Percentiles rank a stretch among this genome's conserved stretches.
phyloP scores from a whole-genome alignment of 73 alveolate genomes.

The Symbiodinium pilosum region DNA sequence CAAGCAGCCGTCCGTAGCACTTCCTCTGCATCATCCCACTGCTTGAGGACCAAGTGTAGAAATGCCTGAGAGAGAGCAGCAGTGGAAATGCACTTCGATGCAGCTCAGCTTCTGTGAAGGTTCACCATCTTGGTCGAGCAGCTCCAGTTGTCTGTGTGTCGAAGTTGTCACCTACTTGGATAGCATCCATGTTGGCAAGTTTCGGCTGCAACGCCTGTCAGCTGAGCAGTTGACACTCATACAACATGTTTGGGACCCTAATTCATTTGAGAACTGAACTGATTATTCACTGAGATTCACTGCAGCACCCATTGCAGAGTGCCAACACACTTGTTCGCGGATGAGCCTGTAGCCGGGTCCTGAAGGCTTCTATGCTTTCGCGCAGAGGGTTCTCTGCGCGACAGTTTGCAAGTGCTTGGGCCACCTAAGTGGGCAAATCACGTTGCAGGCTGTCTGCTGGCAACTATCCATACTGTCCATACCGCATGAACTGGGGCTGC shows the following conservation, averaged over 20 bases:
- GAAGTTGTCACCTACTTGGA: not conserved
- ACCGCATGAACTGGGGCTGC: not conserved
- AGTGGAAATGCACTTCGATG: no score
- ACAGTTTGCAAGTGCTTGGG: not conserved
- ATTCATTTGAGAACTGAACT: no score
- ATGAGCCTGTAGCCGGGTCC: not conserved
- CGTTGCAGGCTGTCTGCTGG: no score
- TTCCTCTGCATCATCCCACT: slow-evolving; percentile 74
- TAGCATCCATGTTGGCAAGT: not conserved
- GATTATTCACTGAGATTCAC: no score
- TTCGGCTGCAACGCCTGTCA: not conserved
- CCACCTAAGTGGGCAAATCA: not conserved
- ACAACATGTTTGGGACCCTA: no score
- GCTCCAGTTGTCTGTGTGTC: not conserved
- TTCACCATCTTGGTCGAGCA: not conserved
- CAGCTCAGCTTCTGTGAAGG: no score
- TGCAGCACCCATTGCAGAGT: no score
- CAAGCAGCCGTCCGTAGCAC: not conserved
- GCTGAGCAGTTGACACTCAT: no score
- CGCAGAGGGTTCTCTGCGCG: not conserved
- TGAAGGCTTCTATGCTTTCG: not conserved
- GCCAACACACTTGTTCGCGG: no score
- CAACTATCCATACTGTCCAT: no score
- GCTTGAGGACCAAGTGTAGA: not conserved
- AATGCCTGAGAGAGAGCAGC: slow-evolving; percentile 1